Base-by-base conservation (phyloP, 148 eudicot genomes). In the Fallopia convolvulus region DNA sequence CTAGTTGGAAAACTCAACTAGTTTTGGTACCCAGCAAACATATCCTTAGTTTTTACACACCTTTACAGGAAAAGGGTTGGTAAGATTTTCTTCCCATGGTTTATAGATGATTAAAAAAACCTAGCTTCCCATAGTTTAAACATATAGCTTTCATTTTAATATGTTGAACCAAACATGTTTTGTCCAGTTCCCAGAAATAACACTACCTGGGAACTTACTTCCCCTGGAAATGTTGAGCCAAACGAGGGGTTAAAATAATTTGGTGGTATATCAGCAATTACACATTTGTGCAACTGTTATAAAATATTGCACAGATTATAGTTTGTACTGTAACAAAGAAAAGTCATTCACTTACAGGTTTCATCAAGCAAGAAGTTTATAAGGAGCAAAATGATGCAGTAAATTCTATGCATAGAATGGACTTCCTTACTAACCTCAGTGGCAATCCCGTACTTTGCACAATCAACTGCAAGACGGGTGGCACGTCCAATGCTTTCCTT, bases 401-500 rank as follows among this genome's bases (percentile, higher is more conserved):
- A 5, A 5, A 15, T 55, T 8, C 26, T 17, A 55, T n/a, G 20
- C 60, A 53, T 53, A 55, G 60, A 55, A 55, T 55, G 21, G 72
- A 46, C 9, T 47, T 56, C 2, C 52, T 3, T 15, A 82, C 89
- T 46, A 77, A 94, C 99, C 93, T 94, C 99, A 84, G 82, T 91
- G 20, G 99, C 96, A 52, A 94, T 92, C 63, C 99, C 99, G 81
- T 89, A 83, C 83, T 92, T 94, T 48, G 99, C 99, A 91, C 99
- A 94, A 81, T 94, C 97, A 83, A 94, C 86, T 78, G 99, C 97
- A 75, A 90, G 99, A 73, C 99, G 93, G 53, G 99, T 94, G 49
- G 99, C 99, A 83, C 99, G 99, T 1, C 97, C 97, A 80, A 94
- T 94, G 81, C 99, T 94, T 79, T 94, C 99, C 84, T 91, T 92